Conservation (phyloP, 176 grass and related monocot genomes). For the Eleusine coracana region DNA sequence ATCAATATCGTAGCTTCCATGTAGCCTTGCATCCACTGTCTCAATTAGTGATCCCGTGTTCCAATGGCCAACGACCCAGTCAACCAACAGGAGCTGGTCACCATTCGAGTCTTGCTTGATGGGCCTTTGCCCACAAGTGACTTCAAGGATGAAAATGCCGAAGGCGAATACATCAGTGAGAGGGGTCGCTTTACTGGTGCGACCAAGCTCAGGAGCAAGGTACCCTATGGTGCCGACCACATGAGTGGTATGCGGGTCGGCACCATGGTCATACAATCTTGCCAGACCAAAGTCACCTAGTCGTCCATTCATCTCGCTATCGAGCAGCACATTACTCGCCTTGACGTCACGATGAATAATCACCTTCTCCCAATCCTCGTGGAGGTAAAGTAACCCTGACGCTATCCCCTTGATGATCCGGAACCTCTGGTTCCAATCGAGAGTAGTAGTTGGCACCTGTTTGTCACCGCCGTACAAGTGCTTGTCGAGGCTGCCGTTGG, state of each 20-base stretch:
- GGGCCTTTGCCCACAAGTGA: too few species aligned
- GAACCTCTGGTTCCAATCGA: slow-evolving; percentile 46
- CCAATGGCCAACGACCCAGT: slow-evolving; percentile 49
- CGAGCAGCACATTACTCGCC: slow-evolving; percentile 34
- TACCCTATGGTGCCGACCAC: too few species aligned
- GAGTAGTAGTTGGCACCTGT: neutral
- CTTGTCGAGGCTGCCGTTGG: too few species aligned
- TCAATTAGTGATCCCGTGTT: slow-evolving; percentile 3
- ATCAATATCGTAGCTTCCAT: slow-evolving; percentile 7
- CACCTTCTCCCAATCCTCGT: slow-evolving; percentile 54
- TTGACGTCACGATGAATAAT: slow-evolving; percentile 17
- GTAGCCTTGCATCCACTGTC: slow-evolving; percentile 36
- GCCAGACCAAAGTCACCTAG: slow-evolving; percentile 68
- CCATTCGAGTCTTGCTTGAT: neutral
- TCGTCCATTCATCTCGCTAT: slow-evolving; percentile 22
- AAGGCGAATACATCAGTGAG: too few species aligned
- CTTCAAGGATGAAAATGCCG: too few species aligned
- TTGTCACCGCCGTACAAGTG: neutral
- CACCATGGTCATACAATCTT: slow-evolving; percentile 55
- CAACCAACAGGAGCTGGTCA: slow-evolving; percentile 16
- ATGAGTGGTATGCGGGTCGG: slow-evolving; percentile 40
- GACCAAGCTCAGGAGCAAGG: too few species aligned
- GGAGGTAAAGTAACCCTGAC: slow-evolving; percentile 45
- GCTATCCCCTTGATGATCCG: slow-evolving; percentile 54
- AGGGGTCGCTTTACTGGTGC: too few species aligned